phyloP scores from a whole-genome alignment of 371 early-diverging fungal genomes.

The Mucor racemosus region DNA sequence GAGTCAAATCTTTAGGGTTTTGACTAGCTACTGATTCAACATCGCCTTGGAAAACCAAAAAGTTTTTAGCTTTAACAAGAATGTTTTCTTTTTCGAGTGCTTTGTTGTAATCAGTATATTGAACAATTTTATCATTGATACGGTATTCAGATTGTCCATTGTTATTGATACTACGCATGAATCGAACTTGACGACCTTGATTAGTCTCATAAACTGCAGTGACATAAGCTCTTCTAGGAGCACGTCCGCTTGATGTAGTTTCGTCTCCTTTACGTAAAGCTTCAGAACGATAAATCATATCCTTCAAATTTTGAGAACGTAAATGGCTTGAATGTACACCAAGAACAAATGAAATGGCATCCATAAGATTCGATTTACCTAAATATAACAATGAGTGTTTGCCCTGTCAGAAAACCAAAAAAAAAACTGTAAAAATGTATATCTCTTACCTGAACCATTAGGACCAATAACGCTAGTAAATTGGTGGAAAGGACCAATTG shows the following conservation, averaged over 20 bases:
- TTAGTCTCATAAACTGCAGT: conserved; percentile 80
- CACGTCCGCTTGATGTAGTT: conserved; percentile 23
- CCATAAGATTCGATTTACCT: conserved; percentile 99
- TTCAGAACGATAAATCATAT: conserved; percentile 88
- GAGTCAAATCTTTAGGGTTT: conserved; percentile 92
- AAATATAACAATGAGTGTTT: background rate
- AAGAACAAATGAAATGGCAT: conserved; percentile 98
- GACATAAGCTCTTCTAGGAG: conserved; percentile 72
- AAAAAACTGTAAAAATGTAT: no score
- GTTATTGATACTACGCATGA: conserved; percentile 73
- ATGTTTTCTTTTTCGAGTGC: conserved; percentile 89
- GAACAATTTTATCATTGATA: conserved; percentile 78
- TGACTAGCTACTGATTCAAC: conserved; percentile 97
- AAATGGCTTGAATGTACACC: conserved; percentile 90
- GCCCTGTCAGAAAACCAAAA: background rate
- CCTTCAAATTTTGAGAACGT: conserved; percentile 86
- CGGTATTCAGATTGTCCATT: conserved; percentile 87
- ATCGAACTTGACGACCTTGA: conserved; percentile 57
- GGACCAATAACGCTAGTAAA: conserved; percentile 99
- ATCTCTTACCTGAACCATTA: conserved; percentile 90
- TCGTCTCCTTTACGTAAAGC: conserved; percentile 39
- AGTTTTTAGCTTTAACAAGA: conserved; percentile 94
- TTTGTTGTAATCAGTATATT: conserved; percentile 75
- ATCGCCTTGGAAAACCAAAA: conserved; percentile 99
- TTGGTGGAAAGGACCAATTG: conserved; percentile 94